Conservation (phyloP, 108 stramenopile genomes). For the Seminavis robusta region DNA sequence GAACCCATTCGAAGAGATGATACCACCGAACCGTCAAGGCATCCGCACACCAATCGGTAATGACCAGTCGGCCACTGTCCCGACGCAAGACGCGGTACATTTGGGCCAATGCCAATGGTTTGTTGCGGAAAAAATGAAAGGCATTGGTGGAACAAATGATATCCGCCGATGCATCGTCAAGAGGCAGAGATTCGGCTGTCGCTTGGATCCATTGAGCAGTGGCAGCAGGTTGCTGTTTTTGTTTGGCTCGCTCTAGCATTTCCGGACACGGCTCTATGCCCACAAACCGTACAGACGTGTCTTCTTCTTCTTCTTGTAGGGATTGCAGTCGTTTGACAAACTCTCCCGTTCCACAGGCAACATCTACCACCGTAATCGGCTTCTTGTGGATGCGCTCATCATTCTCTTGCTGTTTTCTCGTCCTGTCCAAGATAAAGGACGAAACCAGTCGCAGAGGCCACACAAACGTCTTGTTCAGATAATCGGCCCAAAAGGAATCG, state of each 20-base stretch:
- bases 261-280: slow-evolving; percentile 15
- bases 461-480: background rate
- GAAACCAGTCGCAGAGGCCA: background rate
- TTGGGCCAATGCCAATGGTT: slow-evolving; percentile 2
- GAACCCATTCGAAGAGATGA: slow-evolving; percentile 9
- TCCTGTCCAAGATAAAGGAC: background rate
- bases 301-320: background rate
- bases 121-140: slow-evolving; percentile 20
- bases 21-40: slow-evolving; percentile 2
- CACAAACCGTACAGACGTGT: background rate
- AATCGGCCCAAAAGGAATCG: slow-evolving; percentile 7
- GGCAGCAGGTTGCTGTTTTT: slow-evolving; percentile 2
- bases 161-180: slow-evolving; percentile 1
- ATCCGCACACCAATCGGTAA: slow-evolving; percentile 20
- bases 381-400: too few relatives aligned
- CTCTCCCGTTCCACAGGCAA: slow-evolving; percentile 20
- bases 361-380: slow-evolving; percentile 1
- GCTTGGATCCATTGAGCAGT: background rate
- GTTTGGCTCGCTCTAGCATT: slow-evolving; percentile 9
- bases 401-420: too few relatives aligned
- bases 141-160: slow-evolving; percentile 16
- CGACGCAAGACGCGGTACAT: slow-evolving; percentile 11
- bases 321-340: slow-evolving; percentile 3
- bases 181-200: slow-evolving; percentile 15
- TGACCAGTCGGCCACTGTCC: slow-evolving; percentile 3